These are phyloP conservation scores for Macroventuria anomochaeta DNA, from an alignment of 2,329 filamentous ascomycete species.

Conservation along the genomic window DNA sequence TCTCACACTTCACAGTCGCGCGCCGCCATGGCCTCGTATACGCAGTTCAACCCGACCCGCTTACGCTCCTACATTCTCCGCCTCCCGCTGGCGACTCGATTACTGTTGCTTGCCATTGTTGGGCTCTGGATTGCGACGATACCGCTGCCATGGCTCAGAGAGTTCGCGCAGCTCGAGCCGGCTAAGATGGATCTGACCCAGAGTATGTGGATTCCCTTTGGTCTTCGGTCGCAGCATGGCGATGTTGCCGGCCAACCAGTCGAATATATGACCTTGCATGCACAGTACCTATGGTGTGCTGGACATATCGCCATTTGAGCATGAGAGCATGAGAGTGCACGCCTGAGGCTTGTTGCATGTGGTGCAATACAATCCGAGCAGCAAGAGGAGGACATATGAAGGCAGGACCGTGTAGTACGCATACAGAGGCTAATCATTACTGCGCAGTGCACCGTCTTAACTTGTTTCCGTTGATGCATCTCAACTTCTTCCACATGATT, in stretches of 20 bases:
- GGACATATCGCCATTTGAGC: background rate
- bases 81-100: constrained; percentile 85
- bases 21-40: constrained; percentile 52
- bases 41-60: constrained; percentile 72
- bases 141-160: constrained; percentile 72
- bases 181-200: constrained; percentile 73
- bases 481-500: constrained; percentile 78
- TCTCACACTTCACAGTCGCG: constrained; percentile 19
- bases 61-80: constrained; percentile 82
- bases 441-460: constrained; percentile 85
- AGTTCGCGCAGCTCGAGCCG: constrained; percentile 82
- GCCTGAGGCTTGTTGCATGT: background rate
- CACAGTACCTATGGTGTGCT: background rate
- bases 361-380: too few relatives aligned
- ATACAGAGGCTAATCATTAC: constrained; percentile 18
- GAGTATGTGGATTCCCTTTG: constrained; percentile 61
- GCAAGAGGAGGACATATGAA: too few relatives aligned
- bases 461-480: constrained; percentile 87
- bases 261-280: background rate
- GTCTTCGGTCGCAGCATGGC: background rate
- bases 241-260: background rate
- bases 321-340: background rate
- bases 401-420: background rate
- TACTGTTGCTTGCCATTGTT: constrained; percentile 70
- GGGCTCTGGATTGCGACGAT: constrained; percentile 73